Evolutionary conservation across 1,139 yeast genomes (phyloP).

Genomic region (Yarrowia galli): DNA sequence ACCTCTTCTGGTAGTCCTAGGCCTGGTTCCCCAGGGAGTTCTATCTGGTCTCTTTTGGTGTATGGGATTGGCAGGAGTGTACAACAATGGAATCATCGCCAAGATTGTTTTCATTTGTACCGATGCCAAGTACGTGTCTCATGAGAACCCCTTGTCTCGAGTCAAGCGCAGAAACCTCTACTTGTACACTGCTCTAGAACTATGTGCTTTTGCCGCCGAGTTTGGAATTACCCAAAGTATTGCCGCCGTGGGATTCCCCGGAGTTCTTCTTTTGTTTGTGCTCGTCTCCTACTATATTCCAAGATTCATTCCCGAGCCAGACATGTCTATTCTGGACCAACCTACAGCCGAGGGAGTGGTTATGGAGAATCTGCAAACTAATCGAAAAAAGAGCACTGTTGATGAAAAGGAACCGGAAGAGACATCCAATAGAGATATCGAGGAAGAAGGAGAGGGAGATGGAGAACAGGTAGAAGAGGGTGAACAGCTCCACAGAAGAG

Average conservation of each 20-base stretch:
- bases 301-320: conserved; percentile 64
- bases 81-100: conserved; percentile 68
- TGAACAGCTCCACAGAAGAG: not conserved
- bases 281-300: conserved; percentile 70
- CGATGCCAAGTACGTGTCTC: conserved; percentile 56
- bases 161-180: conserved; percentile 51
- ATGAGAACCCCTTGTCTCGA: conserved; percentile 49
- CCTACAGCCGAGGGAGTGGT: conserved; percentile 73
- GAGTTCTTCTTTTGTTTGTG: conserved; percentile 73
- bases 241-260: conserved; percentile 96
- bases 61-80: conserved; percentile 86
- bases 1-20: conserved; percentile 80
- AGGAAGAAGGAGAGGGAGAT: too few species aligned
- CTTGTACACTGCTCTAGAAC: conserved; percentile 64
- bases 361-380: conserved; percentile 50
- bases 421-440: not conserved
- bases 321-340: conserved; percentile 69
- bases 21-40: conserved; percentile 92
- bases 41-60: conserved; percentile 90
- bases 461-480: too few species aligned
- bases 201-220: conserved; percentile 77
- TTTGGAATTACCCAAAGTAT: conserved; percentile 84
- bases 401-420: conserved; percentile 27
- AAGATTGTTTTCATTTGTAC: conserved; percentile 69
- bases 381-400: not conserved